These are phyloP conservation scores for Kodamaea kaohsiungensis DNA, from an alignment of 805 yeast species.

Conservation along the genomic window DNA sequence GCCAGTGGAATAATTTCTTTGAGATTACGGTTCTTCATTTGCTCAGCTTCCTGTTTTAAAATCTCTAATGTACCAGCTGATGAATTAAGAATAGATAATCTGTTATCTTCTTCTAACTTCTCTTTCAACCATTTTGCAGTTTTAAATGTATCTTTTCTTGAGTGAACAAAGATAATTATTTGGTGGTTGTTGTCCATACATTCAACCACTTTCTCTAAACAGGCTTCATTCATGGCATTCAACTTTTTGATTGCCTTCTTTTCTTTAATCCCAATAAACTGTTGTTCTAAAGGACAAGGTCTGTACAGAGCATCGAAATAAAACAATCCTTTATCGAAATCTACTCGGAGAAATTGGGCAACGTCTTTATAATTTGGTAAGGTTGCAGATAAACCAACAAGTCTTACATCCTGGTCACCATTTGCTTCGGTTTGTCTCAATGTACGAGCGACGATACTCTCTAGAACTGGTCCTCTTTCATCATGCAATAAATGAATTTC, in stretches of 20 bases:
- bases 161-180: conserved; percentile 88
- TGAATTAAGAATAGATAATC: conserved; percentile 14
- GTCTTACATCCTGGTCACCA: conserved; percentile 53
- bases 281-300: conserved; percentile 91
- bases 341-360: conserved; percentile 74
- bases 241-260: conserved; percentile 74
- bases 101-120: conserved; percentile 55
- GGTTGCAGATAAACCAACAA: conserved; percentile 91
- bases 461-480: conserved; percentile 93
- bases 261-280: conserved; percentile 85
- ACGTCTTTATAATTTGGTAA: conserved; percentile 88
- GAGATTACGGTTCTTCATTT: conserved; percentile 52
- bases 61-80: conserved; percentile 57
- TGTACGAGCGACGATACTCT: conserved; percentile 80
- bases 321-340: conserved; percentile 57
- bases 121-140: conserved; percentile 77
- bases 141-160: conserved; percentile 85
- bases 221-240: conserved; percentile 86
- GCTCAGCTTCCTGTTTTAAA: conserved; percentile 61
- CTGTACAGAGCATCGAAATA: conserved; percentile 81
- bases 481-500: conserved; percentile 93
- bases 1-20: conserved; percentile 67
- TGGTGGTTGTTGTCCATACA: conserved; percentile 65
- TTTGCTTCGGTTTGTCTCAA: conserved; percentile 35
- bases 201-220: conserved; percentile 72